These are phyloP conservation scores for Globisporangium carolinianum DNA, from an alignment of 352 stramenopile genomes.

Conservation along the genomic window DNA sequence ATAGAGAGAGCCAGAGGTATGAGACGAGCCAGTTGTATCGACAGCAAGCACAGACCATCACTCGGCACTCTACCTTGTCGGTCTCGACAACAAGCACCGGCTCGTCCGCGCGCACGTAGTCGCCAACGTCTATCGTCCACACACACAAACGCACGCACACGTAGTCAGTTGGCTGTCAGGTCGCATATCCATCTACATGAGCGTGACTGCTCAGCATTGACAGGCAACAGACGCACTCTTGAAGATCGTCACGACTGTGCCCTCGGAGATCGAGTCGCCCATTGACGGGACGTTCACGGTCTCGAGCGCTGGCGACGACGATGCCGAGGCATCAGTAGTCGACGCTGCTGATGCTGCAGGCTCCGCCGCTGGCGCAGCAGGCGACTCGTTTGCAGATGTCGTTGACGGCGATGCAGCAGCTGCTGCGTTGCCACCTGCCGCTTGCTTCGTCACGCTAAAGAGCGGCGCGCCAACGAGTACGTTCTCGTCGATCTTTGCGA, in stretches of 20 bases:
- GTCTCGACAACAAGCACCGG: conserved; percentile 97
- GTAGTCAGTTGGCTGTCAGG: background rate
- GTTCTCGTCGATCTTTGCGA: conserved; percentile 91
- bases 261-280: conserved; percentile 97
- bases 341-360: conserved; percentile 9
- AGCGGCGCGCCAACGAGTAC: conserved; percentile 94
- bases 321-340: conserved; percentile 3
- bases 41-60: background rate
- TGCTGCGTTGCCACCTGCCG: conserved; percentile 13
- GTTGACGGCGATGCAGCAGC: conserved; percentile 9
- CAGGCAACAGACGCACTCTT: conserved; percentile 39
- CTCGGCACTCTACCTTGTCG: conserved; percentile 88
- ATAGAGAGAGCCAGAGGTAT: background rate
- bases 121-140: conserved; percentile 73
- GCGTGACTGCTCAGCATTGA: too few species aligned
- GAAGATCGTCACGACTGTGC: conserved; percentile 91
- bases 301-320: conserved; percentile 36
- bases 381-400: conserved; percentile 6
- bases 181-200: too few species aligned
- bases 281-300: conserved; percentile 86
- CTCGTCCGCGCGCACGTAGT: conserved; percentile 94
- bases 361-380: conserved; percentile 11
- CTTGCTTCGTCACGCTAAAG: conserved; percentile 68
- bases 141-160: background rate
- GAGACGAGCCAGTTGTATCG: background rate